Base-by-base conservation (phyloP, 257 asterid species). In the Perilla frutescens region DNA sequence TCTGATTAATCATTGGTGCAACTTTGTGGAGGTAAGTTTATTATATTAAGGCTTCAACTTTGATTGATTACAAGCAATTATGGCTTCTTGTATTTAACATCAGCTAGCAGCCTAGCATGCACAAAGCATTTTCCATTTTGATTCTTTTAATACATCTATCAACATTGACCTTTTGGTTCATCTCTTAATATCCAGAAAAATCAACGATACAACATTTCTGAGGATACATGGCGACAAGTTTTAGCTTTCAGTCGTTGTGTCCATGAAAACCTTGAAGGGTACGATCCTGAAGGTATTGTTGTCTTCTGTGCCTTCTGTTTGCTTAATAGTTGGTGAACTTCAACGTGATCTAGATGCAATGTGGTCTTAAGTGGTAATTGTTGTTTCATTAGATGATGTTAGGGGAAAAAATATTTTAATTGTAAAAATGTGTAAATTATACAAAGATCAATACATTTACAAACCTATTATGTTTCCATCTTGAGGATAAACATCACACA, bases 171-270 rank as follows among this genome's bases (percentile, higher is more conserved):
- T 48, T 63, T 32, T 51, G 68, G 8, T 36, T 45, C 6, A 39
- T 74, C 26, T 63, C 62, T 64, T 63, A 50, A 49, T 68, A 47
- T 68, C 61, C 83, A 95, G 98, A 72, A 84, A 84, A 87, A 86
- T 63, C 99, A 95, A 81, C 90, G 96, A 29, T 87, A 90, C 77
- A 95, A 95, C 84, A 95, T 95, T 69, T 92, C 97, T 2, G 97
- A 89, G 86, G 99, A 95, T 80, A 95, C 97, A 1, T 92, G 99
- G 99, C 79, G 90, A 71, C 98, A 90, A 86, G 92, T 95, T 80
- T 87, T 89, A 79, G 88, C 96, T 77, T 95, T 92, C 82, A 90
- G 99, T 80, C 89, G 89, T 29, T 84, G 96, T 81, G 98, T 95
- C 78, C 96, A 87, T 78, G 97, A 91, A 83, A 90, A 86, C 82